Conservation (phyloP, 768 basidiomycete genomes). For the Xerocomus brunneocitrinus region DNA sequence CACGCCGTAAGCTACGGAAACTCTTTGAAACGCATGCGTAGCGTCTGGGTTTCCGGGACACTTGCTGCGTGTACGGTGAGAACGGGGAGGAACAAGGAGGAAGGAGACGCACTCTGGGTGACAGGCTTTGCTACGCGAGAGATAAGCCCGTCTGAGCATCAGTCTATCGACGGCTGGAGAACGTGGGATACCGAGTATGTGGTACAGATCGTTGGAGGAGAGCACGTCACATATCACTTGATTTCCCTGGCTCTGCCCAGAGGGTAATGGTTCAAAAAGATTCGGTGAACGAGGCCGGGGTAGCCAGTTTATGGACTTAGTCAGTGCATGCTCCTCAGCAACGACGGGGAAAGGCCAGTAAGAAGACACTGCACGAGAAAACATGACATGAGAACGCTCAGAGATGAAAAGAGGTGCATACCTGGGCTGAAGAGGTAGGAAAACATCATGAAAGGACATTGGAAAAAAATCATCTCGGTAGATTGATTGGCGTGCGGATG, state of each 20-base stretch:
- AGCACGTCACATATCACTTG: constrained; percentile 44
- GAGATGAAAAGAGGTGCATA: constrained; percentile 1
- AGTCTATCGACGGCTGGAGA: constrained; percentile 51
- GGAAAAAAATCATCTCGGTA: constrained; percentile 1
- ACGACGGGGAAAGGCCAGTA: constrained; percentile 64
- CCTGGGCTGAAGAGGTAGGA: constrained; percentile 31
- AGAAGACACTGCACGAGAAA: constrained; percentile 42
- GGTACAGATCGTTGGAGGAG: constrained; percentile 62
- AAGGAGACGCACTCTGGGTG: constrained; percentile 76
- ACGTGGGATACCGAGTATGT: constrained; percentile 62
- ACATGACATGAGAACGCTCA: background rate
- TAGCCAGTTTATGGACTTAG: constrained; percentile 27
- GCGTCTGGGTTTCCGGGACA: constrained; percentile 70
- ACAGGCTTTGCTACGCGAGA: constrained; percentile 67
- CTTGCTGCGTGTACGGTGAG: constrained; percentile 50
- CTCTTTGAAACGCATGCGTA: constrained; percentile 82
- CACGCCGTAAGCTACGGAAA: constrained; percentile 78
- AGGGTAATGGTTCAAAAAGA: background rate
- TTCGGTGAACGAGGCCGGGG: constrained; percentile 15
- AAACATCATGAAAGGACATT: constrained; percentile 13
- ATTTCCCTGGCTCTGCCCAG: constrained; percentile 9
- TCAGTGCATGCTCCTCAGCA: constrained; percentile 36
- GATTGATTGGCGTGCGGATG: constrained; percentile 7
- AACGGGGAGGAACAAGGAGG: background rate
- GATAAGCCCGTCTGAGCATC: constrained; percentile 69